These are phyloP conservation scores for Amanita jacksonii DNA, from an alignment of 768 basidiomycete species.

Conservation along the genomic window DNA sequence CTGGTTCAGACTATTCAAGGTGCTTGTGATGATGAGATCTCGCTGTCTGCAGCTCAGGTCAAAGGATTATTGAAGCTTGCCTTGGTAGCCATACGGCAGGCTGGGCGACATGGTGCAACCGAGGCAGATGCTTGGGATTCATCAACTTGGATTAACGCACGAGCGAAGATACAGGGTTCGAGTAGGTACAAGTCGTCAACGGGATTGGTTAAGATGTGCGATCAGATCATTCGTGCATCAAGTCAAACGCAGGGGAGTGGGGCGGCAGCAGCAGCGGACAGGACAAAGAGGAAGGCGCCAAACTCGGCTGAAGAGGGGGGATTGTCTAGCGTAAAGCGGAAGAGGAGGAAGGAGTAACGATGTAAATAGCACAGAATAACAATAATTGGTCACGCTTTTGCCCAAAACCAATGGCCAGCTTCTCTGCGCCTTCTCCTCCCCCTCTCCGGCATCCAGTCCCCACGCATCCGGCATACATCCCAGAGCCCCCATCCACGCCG, in stretches of 20 bases:
- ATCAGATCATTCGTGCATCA: constrained; percentile 39
- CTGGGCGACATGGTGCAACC: constrained; percentile 35
- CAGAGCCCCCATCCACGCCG: constrained; percentile 71
- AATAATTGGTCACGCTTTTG: too few species aligned
- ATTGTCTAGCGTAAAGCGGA: constrained; percentile 15
- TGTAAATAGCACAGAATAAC: too few species aligned
- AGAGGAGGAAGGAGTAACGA: constrained; percentile 19
- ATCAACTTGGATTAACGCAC: constrained; percentile 43
- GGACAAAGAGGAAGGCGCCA: constrained; percentile 17
- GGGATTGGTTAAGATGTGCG: constrained; percentile 53
- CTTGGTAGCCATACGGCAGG: constrained; percentile 54
- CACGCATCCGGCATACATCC: constrained; percentile 80
- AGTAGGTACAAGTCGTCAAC: constrained; percentile 55
- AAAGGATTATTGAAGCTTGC: constrained; percentile 76
- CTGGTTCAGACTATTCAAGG: constrained; percentile 38
- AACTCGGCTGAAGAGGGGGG: neutral
- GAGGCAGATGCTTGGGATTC: constrained; percentile 48
- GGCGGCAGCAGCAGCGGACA: constrained; percentile 9
- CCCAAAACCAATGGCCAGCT: constrained; percentile 25
- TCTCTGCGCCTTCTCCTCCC: constrained; percentile 48
- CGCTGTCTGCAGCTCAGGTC: constrained; percentile 51
- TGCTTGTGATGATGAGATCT: constrained; percentile 37
- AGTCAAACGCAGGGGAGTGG: constrained; percentile 10
- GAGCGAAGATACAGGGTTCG: constrained; percentile 35
- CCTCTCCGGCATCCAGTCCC: constrained; percentile 84